phyloP scores from a whole-genome alignment of 2,329 filamentous ascomycete species.

The Fusarium xylarioides region DNA sequence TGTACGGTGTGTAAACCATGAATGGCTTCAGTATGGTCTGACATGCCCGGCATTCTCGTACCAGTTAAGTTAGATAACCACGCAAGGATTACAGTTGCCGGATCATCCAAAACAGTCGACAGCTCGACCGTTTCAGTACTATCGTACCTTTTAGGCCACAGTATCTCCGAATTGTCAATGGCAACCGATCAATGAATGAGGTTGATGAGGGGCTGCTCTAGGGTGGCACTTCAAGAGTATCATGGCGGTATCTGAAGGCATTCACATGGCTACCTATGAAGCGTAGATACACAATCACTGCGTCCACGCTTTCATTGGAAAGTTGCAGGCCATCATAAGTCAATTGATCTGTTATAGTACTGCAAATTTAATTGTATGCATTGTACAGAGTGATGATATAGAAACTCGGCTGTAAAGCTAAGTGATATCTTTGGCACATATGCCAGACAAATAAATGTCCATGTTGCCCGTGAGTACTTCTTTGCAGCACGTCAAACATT shows the following conservation, averaged over 20 bases:
- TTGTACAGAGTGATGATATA: not conserved
- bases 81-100: constrained; percentile 7
- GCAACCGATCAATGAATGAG: not conserved
- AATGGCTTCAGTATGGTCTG: constrained; percentile 37
- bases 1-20: constrained; percentile 6
- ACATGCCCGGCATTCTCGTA: constrained; percentile 31
- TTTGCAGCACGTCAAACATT: constrained; percentile 1
- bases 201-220: constrained; percentile 2
- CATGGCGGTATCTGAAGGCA: not conserved
- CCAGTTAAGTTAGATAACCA: constrained; percentile 17
- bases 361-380: not conserved
- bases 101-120: constrained; percentile 12
- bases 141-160: not conserved
- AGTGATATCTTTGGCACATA: not conserved
- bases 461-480: constrained; percentile 17
- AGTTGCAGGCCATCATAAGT: too few relatives aligned
- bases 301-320: not conserved
- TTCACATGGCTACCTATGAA: not conserved
- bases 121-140: constrained; percentile 3
- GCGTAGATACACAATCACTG: not conserved
- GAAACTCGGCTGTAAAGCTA: not conserved
- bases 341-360: not conserved
- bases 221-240: constrained; percentile 9
- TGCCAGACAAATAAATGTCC: not conserved
- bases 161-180: not conserved